Evolutionary conservation across 1,284 basidiomycete genomes (phyloP).

Genomic region (Pseudozyma thailandica): DNA sequence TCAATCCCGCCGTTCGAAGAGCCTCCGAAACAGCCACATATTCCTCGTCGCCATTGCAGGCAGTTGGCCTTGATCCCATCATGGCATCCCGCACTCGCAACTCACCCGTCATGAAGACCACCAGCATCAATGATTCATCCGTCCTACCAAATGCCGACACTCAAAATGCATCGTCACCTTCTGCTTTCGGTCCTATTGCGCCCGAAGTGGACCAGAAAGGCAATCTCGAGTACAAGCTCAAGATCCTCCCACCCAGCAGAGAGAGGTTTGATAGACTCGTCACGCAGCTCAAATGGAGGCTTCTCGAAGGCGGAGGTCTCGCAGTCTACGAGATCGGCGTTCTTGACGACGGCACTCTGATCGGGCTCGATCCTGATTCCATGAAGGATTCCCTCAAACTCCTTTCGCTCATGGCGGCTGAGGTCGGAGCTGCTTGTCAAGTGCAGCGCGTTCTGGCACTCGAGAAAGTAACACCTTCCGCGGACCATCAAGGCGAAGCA

Average conservation of each 20-base stretch:
- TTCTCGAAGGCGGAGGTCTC: conserved; percentile 63
- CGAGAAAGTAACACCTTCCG: conserved; percentile 12
- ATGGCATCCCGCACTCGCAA: conserved; percentile 30
- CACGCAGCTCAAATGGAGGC: conserved; percentile 67
- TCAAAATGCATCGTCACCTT: conserved; percentile 13
- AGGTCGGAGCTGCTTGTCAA: conserved; percentile 49
- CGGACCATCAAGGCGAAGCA: background rate
- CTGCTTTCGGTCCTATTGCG: conserved; percentile 45
- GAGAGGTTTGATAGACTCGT: conserved; percentile 64
- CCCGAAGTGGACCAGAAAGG: conserved; percentile 65
- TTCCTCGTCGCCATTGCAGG: conserved; percentile 34
- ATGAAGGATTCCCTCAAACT: conserved; percentile 61
- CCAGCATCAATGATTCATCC: background rate
- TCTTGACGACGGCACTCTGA: conserved; percentile 64
- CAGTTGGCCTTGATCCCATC: conserved; percentile 35
- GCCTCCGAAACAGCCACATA: conserved; percentile 26
- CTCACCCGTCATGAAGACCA: conserved; percentile 12
- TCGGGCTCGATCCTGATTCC: conserved; percentile 55
- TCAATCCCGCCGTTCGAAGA: conserved; percentile 25
- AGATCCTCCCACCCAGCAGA: conserved; percentile 60
- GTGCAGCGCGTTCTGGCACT: conserved; percentile 38
- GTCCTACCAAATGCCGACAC: background rate
- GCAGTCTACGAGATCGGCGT: conserved; percentile 67
- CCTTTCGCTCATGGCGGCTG: conserved; percentile 56
- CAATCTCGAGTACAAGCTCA: conserved; percentile 68